Base-by-base conservation (phyloP, 257 asterid species). In the Lycium barbarum region DNA sequence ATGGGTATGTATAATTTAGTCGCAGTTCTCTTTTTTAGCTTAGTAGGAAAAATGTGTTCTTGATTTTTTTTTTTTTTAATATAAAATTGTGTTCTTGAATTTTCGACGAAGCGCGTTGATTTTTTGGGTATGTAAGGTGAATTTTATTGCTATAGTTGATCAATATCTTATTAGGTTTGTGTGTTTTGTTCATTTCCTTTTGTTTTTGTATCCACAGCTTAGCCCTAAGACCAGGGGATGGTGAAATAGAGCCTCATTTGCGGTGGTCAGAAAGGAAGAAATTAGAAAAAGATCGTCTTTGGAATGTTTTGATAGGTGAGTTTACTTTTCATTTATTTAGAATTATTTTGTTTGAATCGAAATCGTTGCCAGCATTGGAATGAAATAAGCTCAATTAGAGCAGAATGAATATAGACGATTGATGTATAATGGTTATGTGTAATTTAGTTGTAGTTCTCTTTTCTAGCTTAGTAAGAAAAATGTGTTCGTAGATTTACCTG, bases 241-340 rank as follows among this genome's bases (percentile, higher is more conserved):
- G 26, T 74, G 63, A 13, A 73, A 47, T 73, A 73, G 80, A 45
- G 80, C 61, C 35, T 73, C 80, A 73, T 73, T 40, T 73, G 80
- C 12, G 3, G 59, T 47, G 20, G 61, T 47, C 58, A n/a, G n/a
- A 17, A n/a, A 71, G 58, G 58, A 45, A 51, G 81, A 51, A 22
- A 7, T 3, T 22, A 1, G 12, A 22, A 73, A 72, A 49, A 6
- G 59, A 49, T 76, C 2, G 45, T 26, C 0, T 22, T 76, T 76
- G 49, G 1, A 51, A 22, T 76, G 81, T 13, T 53, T 76, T 76
- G 43, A 15, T 67, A 22, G 45, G 81, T 76, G 62, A 49, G 26
- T 2, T 49, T 49, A 74, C 62, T 74, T 22, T 74, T 74, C 9
- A 3, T 22, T 74, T 49, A 22, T 22, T 9, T 7, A 9, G 58